Evolutionary conservation across 805 yeast species (phyloP), one percentile per base, ranked within the genome.

Genomic region (Candida tallmaniae): DNA sequence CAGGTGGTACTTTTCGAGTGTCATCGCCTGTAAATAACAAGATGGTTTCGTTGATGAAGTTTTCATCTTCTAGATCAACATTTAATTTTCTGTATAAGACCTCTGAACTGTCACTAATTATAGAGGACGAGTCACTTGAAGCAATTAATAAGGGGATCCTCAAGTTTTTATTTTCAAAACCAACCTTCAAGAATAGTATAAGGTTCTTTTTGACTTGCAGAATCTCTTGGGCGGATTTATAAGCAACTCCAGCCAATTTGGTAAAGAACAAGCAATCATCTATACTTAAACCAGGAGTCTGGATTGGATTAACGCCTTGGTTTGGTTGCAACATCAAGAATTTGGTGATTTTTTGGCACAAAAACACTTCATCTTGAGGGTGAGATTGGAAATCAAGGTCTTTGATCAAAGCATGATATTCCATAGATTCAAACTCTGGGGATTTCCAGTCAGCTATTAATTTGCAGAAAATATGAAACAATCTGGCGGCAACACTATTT

Each of bases 261-360:
- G 86, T 80, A 45, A 86, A 75, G 45, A 80, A 85, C 1, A 73
- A 52, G 13, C 74, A 70, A 27, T 82, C 87, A 0, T 51, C 51
- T 0, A 65, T 53, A 10, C 80, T 63, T 33, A 88, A 57, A 0
- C 95, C 95, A 0, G 90, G 87, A 38, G 76, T 68, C 47, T 39
- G 52, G 35, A 35, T 56, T 40, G 32, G 68, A 52, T 27, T 54
- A 36, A 45, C 36, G 6, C 42, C 28, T 0, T 49, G 29, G 23
- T 36, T 50, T 1, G 88, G 79, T 28, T 60, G 60, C 22, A 85
- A 54, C 31, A 84, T 45, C 51, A 84, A 71, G 40, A 84, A 70
- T 35, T 75, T 70, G 7, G 76, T 65, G 24, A 82, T 70, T 34
- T 68, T 68, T 4, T 56, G 51, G 2, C 73, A 41, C 11, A 85